These are phyloP conservation scores for Dendrothele bispora DNA, from an alignment of 768 basidiomycete genomes.

Conservation along the genomic window DNA sequence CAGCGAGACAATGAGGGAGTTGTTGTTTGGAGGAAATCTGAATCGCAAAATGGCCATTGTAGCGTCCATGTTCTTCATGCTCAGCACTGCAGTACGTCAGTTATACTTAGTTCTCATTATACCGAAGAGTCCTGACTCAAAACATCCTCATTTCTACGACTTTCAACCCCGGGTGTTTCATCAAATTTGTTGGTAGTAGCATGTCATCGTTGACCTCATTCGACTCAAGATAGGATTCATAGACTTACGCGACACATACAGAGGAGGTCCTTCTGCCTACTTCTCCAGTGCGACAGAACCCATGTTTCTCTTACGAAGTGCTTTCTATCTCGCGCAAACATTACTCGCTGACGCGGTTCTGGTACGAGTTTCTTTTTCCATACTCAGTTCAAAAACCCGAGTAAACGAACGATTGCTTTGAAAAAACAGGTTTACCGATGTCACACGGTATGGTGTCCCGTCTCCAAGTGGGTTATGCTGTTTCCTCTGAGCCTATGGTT, in stretches of 20 bases:
- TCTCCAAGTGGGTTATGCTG: not conserved
- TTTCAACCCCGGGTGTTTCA: too few species aligned
- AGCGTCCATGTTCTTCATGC: not conserved
- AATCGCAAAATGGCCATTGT: not conserved
- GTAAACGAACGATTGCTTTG: not conserved
- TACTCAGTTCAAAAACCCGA: too few species aligned
- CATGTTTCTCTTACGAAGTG: not conserved
- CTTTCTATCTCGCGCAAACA: not conserved
- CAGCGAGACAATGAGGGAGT: too few species aligned
- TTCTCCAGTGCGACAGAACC: not conserved
- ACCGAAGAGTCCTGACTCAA: too few species aligned
- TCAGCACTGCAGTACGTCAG: not conserved
- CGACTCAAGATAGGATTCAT: not conserved
- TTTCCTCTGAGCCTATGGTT: not conserved
- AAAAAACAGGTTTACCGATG: not conserved
- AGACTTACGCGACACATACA: not conserved
- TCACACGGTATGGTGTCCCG: not conserved
- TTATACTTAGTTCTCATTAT: not conserved
- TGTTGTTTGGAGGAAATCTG: too few species aligned
- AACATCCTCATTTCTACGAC: too few species aligned
- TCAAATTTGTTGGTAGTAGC: not conserved
- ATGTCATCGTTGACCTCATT: not conserved
- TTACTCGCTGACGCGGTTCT: not conserved
- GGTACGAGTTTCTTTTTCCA: not conserved
- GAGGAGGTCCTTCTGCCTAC: not conserved